Evolutionary conservation across 352 stramenopile genomes (phyloP), one percentile per base, ranked within the genome.

Genomic region (Phytophthora lateralis): DNA sequence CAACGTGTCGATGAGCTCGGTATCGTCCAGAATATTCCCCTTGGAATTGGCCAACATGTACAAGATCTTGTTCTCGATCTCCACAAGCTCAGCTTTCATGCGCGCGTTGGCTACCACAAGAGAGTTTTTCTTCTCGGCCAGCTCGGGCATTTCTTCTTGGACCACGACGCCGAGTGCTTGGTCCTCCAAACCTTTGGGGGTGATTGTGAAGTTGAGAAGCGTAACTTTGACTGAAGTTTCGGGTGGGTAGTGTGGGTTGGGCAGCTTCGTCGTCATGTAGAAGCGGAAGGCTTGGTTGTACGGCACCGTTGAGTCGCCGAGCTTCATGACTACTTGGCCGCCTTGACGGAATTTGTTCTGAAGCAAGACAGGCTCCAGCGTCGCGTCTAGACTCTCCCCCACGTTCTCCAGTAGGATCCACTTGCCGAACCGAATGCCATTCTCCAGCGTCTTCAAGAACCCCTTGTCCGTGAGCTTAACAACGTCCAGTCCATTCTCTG

Each of bases 21-120:
- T 95, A 64, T 98, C 92, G 55, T 98, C 92, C 0, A 98, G 59
- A 49, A 98, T 97, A 48, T 97, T 97, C 10, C 92, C 92, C 52
- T 96, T 95, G 2, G 90, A 97, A 63, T 97, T 97, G 26, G 85
- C 88, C 9, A 98, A 71, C 83, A 98, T 95, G 69, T 94, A 97
- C 62, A 98, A 50, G 32, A 98, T 98, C 37, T 96, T 94, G 74
- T 97, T 97, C 55, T 98, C 92, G 52, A 98, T 96, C 61, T 98
- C 92, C 20, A 97, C 82, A 2, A 98, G 82, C 53, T 98, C 89
- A 0, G 90, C 90, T 34, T 97, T 97, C 89, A 97, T 97, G 15
- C 87, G 80, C 1, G 92, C 90, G 46, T 97, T 97, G 0, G 87
- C 91, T 6, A 97, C 83, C 11, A 98, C 91, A 10, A 98, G 77